Evolutionary conservation across 2,329 filamentous ascomycete species (phyloP).

Genomic region (Phialophora tarda): DNA sequence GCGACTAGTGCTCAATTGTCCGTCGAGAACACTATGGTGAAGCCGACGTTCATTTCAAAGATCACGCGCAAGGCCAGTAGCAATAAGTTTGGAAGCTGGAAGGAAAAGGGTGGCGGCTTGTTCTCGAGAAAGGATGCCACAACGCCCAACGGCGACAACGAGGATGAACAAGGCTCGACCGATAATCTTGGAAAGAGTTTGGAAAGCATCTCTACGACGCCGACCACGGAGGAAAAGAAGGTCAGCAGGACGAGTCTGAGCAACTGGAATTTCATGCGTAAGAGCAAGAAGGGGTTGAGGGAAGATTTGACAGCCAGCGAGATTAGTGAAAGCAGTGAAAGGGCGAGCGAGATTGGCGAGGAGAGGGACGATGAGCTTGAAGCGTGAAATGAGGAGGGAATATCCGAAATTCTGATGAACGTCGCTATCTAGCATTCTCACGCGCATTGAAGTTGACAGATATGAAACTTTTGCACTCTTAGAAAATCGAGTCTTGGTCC

Average conservation of each 20-base stretch:
- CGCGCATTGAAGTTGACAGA: neutral
- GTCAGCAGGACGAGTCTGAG: slow-evolving; percentile 52
- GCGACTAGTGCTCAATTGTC: slow-evolving; percentile 42
- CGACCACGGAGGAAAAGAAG: slow-evolving; percentile 49
- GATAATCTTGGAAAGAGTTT: slow-evolving; percentile 40
- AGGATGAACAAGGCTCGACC: slow-evolving; percentile 50
- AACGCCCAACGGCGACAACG: slow-evolving; percentile 49
- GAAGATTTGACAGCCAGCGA: slow-evolving; percentile 40
- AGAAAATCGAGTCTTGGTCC: neutral
- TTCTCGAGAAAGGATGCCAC: slow-evolving; percentile 55
- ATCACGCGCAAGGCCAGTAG: slow-evolving; percentile 58
- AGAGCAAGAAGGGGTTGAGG: slow-evolving; percentile 41
- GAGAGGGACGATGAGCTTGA: slow-evolving; percentile 49
- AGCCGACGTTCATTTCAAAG: slow-evolving; percentile 59
- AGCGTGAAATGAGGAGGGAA: slow-evolving; percentile 17
- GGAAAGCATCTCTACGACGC: slow-evolving; percentile 37
- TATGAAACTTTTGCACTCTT: neutral
- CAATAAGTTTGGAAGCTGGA: slow-evolving; percentile 59
- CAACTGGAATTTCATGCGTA: slow-evolving; percentile 53
- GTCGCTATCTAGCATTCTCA: neutral
- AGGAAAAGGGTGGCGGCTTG: slow-evolving; percentile 51
- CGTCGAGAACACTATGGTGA: slow-evolving; percentile 41
- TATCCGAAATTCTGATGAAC: neutral
- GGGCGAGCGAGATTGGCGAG: slow-evolving; percentile 50
- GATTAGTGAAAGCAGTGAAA: slow-evolving; percentile 51